Conservation (phyloP, 305 asterid genomes). For the Solanum hybrid region DNA sequence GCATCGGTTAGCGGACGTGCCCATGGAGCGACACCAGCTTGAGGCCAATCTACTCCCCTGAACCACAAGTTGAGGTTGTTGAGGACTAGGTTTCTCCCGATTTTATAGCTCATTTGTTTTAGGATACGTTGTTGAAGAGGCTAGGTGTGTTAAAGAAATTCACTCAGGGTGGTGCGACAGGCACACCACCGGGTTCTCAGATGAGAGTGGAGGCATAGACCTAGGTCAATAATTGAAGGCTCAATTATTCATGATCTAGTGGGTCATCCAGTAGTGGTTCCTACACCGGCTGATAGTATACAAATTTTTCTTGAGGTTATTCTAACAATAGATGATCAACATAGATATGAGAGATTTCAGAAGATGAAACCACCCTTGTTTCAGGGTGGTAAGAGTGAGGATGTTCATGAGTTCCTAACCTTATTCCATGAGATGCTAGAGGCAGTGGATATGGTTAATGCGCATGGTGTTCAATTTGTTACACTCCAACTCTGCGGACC, state of each 20-base stretch:
- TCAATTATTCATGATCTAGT: not conserved
- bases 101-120: not conserved
- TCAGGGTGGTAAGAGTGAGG: too few species aligned
- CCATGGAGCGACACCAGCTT: too few species aligned
- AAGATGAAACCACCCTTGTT: not conserved
- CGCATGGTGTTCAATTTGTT: not conserved
- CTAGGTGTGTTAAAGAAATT: not conserved
- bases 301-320: not conserved
- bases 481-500: not conserved
- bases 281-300: not conserved
- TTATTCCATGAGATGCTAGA: too few species aligned
- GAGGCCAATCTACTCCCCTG: not conserved
- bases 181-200: not conserved
- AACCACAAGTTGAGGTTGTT: not conserved
- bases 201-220: not conserved
- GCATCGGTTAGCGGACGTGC: too few species aligned
- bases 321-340: not conserved
- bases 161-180: not conserved
- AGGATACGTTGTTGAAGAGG: not conserved
- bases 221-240: not conserved
- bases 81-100: not conserved
- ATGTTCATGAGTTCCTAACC: too few species aligned
- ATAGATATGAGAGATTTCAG: not conserved
- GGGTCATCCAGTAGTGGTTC: not conserved
- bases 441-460: not conserved